These are phyloP conservation scores for Backusella mclennaniae DNA, from an alignment of 192 early-diverging fungal species.

Conservation along the genomic window DNA sequence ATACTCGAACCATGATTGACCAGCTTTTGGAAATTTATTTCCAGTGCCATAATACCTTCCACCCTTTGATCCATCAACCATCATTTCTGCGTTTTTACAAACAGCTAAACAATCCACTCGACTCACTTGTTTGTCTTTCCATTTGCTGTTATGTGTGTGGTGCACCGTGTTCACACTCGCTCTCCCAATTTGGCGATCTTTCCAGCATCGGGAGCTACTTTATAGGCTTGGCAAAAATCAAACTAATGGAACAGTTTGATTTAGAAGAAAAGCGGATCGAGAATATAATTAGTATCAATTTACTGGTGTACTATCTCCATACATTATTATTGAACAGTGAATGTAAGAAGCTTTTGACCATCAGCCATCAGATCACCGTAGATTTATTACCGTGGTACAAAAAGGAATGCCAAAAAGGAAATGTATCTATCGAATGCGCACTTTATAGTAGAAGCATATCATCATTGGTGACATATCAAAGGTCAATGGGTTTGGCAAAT, in stretches of 20 bases:
- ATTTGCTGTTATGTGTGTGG: not conserved
- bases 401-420: not conserved
- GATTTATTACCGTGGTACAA: not conserved
- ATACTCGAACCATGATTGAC: not conserved
- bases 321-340: not conserved
- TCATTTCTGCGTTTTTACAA: not conserved
- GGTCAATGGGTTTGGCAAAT: not conserved
- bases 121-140: not conserved
- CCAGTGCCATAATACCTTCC: not conserved
- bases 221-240: not conserved
- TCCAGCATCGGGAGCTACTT: not conserved
- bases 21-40: not conserved
- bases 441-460: not conserved
- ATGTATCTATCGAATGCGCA: not conserved
- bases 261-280: not conserved
- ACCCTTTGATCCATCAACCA: not conserved
- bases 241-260: not conserved
- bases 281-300: not conserved
- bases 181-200: not conserved
- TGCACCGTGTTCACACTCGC: not conserved
- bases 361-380: not conserved
- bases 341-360: not conserved
- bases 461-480: not conserved
- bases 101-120: not conserved
- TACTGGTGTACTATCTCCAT: not conserved